These are phyloP conservation scores for Quambalaria eucalypti DNA, from an alignment of 1,284 basidiomycete species.

Conservation along the genomic window DNA sequence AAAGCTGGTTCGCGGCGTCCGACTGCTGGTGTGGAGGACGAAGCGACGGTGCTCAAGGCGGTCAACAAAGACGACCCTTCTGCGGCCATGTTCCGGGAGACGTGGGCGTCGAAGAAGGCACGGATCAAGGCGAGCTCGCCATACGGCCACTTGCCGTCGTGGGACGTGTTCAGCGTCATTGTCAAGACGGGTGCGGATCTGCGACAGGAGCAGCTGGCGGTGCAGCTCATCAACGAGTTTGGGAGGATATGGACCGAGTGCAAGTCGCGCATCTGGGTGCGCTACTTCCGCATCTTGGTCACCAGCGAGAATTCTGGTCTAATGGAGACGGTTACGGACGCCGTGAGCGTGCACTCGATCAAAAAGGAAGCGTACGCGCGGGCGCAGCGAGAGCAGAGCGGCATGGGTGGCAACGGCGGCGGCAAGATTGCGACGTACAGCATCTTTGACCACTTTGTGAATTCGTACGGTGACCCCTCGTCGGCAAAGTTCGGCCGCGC, in stretches of 20 bases:
- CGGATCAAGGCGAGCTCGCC: slow-evolving; percentile 85
- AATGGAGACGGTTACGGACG: slow-evolving; percentile 60
- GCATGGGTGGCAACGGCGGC: slow-evolving; percentile 54
- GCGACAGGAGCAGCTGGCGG: slow-evolving; percentile 92
- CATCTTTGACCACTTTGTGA: slow-evolving; percentile 42
- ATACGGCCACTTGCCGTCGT: slow-evolving; percentile 81
- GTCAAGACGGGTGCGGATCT: slow-evolving; percentile 97
- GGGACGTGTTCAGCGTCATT: slow-evolving; percentile 82
- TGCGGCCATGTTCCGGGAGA: slow-evolving; percentile 82
- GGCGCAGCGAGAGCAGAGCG: slow-evolving; percentile 55
- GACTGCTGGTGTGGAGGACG: slow-evolving; percentile 68
- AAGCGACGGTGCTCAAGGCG: slow-evolving; percentile 69
- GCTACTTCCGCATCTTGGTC: slow-evolving; percentile 70
- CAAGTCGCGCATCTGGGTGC: slow-evolving; percentile 35
- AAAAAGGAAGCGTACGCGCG: slow-evolving; percentile 96
- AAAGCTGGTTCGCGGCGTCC: slow-evolving; percentile 41
- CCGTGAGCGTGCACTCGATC: slow-evolving; percentile 96
- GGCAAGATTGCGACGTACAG: slow-evolving; percentile 28
- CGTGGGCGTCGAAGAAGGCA: slow-evolving; percentile 88
- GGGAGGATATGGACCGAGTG: slow-evolving; percentile 81
- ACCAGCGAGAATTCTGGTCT: slow-evolving; percentile 86
- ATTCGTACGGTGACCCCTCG: slow-evolving; percentile 32
- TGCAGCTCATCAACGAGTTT: slow-evolving; percentile 88
- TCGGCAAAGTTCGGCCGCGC: slow-evolving; percentile 51
- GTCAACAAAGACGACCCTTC: slow-evolving; percentile 93